A percentile compares a stretch with the other conserved stretches of the same genome.
Evolutionary conservation across 495 filamentous ascomycete genomes (phyloP).

Genomic region (Penicillium riverlandense): DNA sequence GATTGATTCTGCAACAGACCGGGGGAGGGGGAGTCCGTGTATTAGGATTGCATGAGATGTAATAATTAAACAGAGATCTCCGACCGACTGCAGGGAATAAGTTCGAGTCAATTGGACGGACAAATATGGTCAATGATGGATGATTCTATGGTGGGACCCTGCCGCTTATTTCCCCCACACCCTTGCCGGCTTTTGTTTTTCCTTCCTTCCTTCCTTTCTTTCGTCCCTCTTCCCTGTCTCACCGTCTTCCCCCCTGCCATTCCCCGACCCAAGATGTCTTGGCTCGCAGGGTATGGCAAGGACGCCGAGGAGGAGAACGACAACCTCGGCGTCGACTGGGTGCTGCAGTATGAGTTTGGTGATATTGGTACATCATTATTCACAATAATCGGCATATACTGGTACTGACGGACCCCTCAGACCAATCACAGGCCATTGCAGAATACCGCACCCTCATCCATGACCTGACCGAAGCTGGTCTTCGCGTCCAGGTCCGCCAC

Average conservation of each 20-base stretch:
- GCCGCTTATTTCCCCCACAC: no score
- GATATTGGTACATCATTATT: constrained; percentile 21
- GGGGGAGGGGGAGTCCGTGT: no score
- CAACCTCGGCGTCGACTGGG: constrained; percentile 39
- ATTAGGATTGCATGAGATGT: no score
- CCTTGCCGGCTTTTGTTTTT: neutral
- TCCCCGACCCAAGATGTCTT: constrained; percentile 13
- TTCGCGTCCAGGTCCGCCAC: constrained; percentile 77
- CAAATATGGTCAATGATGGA: neutral
- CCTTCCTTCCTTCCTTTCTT: neutral
- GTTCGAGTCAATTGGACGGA: no score
- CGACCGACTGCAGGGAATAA: no score
- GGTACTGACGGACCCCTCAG: constrained; percentile 32
- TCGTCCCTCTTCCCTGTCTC: neutral
- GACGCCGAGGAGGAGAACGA: constrained; percentile 20
- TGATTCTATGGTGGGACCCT: neutral
- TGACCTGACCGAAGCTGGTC: constrained; percentile 64
- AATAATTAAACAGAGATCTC: no score
- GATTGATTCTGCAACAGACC: no score
- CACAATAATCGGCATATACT: neutral
- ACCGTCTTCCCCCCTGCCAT: neutral
- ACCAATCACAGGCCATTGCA: constrained; percentile 57
- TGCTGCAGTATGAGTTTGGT: constrained; percentile 32
- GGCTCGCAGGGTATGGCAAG: constrained; percentile 17
- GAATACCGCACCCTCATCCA: constrained; percentile 70